Evolutionary conservation across 768 basidiomycete genomes (phyloP).

Genomic region (Russula sp.): DNA sequence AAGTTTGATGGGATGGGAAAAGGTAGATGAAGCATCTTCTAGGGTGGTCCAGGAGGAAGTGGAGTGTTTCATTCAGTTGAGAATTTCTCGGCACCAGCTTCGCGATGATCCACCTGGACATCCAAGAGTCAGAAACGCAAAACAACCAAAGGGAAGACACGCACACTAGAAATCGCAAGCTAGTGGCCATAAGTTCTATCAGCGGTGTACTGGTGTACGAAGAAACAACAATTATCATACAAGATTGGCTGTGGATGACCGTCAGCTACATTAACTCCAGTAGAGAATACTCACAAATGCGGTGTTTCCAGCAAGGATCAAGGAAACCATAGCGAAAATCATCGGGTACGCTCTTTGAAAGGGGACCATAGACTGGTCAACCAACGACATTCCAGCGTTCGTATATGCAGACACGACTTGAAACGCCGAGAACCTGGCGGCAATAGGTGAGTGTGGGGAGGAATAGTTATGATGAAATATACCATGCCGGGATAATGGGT

Average conservation of each 20-base stretch:
- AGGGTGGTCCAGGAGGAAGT: constrained; percentile 92
- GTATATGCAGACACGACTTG: constrained; percentile 84
- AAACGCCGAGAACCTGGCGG: constrained; percentile 71
- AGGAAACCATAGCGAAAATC: constrained; percentile 62
- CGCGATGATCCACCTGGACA: constrained; percentile 61
- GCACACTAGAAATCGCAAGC: constrained; percentile 79
- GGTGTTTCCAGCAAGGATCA: constrained; percentile 90
- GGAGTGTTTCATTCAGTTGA: constrained; percentile 67
- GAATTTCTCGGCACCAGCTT: constrained; percentile 57
- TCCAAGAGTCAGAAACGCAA: constrained; percentile 7
- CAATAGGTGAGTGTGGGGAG: not conserved
- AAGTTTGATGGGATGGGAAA: constrained; percentile 91
- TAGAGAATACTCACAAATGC: constrained; percentile 65
- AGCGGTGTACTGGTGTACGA: not conserved
- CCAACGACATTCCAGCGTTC: constrained; percentile 82
- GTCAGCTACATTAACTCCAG: constrained; percentile 2
- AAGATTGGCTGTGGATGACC: constrained; percentile 60
- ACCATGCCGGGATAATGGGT: constrained; percentile 62
- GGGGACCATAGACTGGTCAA: constrained; percentile 87
- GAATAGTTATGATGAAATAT: constrained; percentile 15
- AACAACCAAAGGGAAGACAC: constrained; percentile 26
- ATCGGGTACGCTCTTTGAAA: constrained; percentile 83
- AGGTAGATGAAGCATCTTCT: constrained; percentile 87
- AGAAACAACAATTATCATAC: constrained; percentile 43
- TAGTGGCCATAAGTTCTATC: constrained; percentile 28